Evolutionary conservation across 202 grass and related monocot species (phyloP).

Genomic region (Carex arenaria): DNA sequence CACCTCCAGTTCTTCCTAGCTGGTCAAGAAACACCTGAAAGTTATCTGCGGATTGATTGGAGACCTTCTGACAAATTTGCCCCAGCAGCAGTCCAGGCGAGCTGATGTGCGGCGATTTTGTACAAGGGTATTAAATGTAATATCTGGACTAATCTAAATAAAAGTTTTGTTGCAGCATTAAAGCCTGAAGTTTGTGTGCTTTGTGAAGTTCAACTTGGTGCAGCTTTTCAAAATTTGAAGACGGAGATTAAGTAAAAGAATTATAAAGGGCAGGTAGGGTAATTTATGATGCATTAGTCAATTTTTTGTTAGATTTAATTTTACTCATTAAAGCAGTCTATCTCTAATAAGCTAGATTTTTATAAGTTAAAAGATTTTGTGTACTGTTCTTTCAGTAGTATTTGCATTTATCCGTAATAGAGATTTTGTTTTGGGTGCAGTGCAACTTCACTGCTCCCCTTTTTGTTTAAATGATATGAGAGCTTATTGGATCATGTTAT

Average conservation of each 20-base stretch:
- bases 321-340: neutral
- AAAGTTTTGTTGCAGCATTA: constrained; percentile 49
- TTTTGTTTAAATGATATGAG: neutral
- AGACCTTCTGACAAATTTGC: constrained; percentile 44
- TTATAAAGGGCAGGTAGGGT: neutral
- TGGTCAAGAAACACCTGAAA: constrained; percentile 49
- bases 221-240: constrained; percentile 49
- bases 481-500: neutral
- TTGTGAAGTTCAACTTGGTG: constrained; percentile 49
- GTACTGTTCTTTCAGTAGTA: neutral
- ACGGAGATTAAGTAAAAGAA: constrained; percentile 6
- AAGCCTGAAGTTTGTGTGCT: constrained; percentile 39
- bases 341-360: neutral
- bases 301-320: constrained; percentile 1
- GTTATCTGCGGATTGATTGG: constrained; percentile 50
- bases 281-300: neutral
- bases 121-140: constrained; percentile 37
- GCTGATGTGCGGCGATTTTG: constrained; percentile 60
- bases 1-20: constrained; percentile 32
- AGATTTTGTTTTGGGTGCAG: neutral
- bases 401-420: neutral
- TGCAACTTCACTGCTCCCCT: neutral
- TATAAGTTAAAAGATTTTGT: constrained; percentile 1
- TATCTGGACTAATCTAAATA: constrained; percentile 53
- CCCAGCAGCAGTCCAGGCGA: constrained; percentile 60